phyloP scores from a whole-genome alignment of 139 green algal genomes.

The Chlorella vulgaris region DNA sequence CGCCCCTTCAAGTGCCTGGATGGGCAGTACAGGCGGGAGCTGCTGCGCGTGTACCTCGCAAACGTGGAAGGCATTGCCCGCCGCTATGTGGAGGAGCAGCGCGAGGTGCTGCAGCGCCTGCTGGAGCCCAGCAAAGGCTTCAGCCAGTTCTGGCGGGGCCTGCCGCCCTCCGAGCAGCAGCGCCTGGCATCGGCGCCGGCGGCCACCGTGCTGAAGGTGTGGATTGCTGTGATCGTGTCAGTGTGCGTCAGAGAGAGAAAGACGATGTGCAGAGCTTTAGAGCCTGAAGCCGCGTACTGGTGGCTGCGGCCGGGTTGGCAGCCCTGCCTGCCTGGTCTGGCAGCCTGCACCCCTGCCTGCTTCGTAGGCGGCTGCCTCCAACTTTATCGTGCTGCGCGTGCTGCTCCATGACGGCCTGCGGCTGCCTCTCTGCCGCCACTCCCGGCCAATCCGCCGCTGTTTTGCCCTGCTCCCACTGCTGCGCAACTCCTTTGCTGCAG shows the following conservation, averaged over 20 bases:
- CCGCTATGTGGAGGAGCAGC: slow-evolving; percentile 91
- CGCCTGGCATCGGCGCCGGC: slow-evolving; percentile 62
- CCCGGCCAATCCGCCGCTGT: not conserved
- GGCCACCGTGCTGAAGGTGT: slow-evolving; percentile 83
- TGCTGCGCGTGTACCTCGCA: slow-evolving; percentile 96
- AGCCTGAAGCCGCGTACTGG: no score
- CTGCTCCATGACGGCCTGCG: not conserved
- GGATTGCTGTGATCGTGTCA: no score
- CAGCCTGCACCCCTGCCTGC: no score
- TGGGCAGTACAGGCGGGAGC: slow-evolving; percentile 94
- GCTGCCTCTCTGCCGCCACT: no score
- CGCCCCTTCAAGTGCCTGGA: slow-evolving; percentile 94
- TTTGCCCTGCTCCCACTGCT: not conserved
- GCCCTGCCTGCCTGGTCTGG: no score
- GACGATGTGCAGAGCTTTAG: no score
- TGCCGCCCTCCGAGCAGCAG: slow-evolving; percentile 55
- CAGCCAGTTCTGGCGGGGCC: slow-evolving; percentile 67
- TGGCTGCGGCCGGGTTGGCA: no score
- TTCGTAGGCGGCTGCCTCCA: not conserved
- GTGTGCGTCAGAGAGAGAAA: no score
- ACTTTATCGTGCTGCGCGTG: not conserved
- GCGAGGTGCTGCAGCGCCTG: slow-evolving; percentile 40
- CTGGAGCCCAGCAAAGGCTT: slow-evolving; percentile 51
- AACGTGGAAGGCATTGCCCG: slow-evolving; percentile 97
- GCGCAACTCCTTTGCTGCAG: slow-evolving; percentile 56